A percentile compares a stretch with the other conserved stretches of the same genome.
phyloP scores from a whole-genome alignment of 257 asterid species.

The Nicotiana tabacum region DNA sequence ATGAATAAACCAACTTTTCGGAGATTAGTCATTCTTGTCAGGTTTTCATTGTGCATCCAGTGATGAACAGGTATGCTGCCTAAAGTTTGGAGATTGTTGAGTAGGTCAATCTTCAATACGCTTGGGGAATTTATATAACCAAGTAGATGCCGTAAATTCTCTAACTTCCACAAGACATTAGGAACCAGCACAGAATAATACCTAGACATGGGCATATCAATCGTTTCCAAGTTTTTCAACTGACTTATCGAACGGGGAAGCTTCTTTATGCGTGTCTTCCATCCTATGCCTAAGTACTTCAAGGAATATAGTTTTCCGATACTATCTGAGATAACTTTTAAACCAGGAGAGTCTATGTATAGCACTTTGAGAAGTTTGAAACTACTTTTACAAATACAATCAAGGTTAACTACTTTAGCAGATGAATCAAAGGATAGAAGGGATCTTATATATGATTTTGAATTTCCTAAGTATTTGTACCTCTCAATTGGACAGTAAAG shows the following conservation, averaged over 20 bases:
- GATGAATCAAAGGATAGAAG: neutral
- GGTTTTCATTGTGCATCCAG: neutral
- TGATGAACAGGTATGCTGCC: neutral
- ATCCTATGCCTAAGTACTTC: constrained; percentile 18
- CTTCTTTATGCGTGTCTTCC: neutral
- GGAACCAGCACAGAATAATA: neutral
- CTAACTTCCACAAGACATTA: constrained; percentile 14
- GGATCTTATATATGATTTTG: neutral
- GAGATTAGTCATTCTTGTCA: neutral
- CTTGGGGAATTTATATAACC: neutral
- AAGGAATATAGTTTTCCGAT: constrained; percentile 10
- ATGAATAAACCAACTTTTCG: constrained; percentile 3
- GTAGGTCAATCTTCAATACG: neutral
- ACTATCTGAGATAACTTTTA: neutral
- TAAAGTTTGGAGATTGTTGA: constrained; percentile 16
- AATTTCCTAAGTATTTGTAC: neutral
- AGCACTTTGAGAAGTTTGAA: constrained; percentile 4
- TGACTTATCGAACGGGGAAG: constrained; percentile 18
- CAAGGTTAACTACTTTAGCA: neutral
- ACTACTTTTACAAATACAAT: constrained; percentile 6
- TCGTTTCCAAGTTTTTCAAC: constrained; percentile 14
- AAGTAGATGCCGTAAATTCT: constrained; percentile 4
- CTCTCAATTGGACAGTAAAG: neutral
- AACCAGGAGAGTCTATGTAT: neutral
- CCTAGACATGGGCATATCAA: constrained; percentile 5